Base-by-base conservation (phyloP, 345 rosid species). In the Populus simonii region DNA sequence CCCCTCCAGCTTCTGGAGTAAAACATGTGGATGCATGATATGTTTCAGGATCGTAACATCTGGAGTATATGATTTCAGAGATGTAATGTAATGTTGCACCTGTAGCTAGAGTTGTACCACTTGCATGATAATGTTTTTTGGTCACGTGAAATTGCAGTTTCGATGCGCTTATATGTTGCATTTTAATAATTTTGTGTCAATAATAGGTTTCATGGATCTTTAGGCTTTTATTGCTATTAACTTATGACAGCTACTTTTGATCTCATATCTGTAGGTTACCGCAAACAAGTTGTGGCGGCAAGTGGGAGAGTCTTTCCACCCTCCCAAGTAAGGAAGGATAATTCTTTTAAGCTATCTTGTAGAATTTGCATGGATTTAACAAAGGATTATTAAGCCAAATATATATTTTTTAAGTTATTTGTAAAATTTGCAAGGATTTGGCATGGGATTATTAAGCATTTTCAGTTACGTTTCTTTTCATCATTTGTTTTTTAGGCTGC, bases 221-320 rank as follows among this genome's bases (percentile, higher is more conserved):
- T 27, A n/a, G 38, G 47, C 73, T 20, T 38, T 68, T 49, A 29
- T 55, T 36, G 74, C 23, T 69, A 45, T 70, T 68, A 47, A 63
- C 27, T 61, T 41, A 73, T 85, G 45, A 79, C 61, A 31, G 35
- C 74, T 73, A 47, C 68, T 73, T 82, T 77, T 66, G 57, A 23
- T 65, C 39, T 35, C 81, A 51, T 78, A 59, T 81, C 27, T 87
- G 78, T 79, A 94, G 98, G 98, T 92, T 83, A 94, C 98, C 53
- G 75, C 89, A 70, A 79, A 87, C 35, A 92, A 91, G 82, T 85
- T 87, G 71, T 92, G 98, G 98, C 89, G 96, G 83, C 93, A 90
- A 84, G 92, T 94, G 45, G 98, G 98, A 82, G 97, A 93, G 83
- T 89, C 97, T 69, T 93, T 93, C 85, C 85, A 92, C 75, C 98